Evolutionary conservation across 2,329 filamentous ascomycete genomes (phyloP), one percentile per base, ranked within the genome.

Genomic region (Diplodia scrobiculata): DNA sequence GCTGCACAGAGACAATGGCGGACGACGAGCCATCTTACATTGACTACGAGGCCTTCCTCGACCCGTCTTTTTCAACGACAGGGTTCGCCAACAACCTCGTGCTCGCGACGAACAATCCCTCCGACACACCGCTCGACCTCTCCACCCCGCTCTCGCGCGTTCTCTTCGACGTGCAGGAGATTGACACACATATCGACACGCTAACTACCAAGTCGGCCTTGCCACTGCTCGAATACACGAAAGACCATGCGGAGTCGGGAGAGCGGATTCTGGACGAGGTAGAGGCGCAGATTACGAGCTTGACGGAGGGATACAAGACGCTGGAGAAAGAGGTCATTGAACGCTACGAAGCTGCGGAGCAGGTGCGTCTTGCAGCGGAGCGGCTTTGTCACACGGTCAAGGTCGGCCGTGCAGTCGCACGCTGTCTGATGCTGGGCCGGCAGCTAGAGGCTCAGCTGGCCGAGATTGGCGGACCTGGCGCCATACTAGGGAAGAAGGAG

Each of bases 81-180:
- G 80, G 85, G 17, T 97, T 98, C 75, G 94, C 95, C 72, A 97
- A 98, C 77, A 86, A 87, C 29, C 87, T 99, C 67, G 91, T 98
- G 58, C 87, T 93, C 66, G 85, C 89, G 47, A 98, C 94, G 65
- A 98, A 98, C 82, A 96, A 97, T 79, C 84, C 92, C 67, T 91
- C 89, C 71, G 95, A 98, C 79, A 89, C 89, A 1, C 90, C 92
- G 6, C 86, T 98, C 72, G 95, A 99, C 77, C 89, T 99, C 66
- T 94, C 92, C 5, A 98, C 95, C 17, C 94, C 95, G 2, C 85
- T 99, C 55, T 97, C 93, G 5, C 88, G 92, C 65, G 93, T 97
- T 5, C 87, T 98, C 6, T 99, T 99, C 79, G 95, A 99, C 78
- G 89, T 95, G 2, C 95, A 98, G 76, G 95, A 98, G 79, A 90